A percentile compares a stretch with the other conserved stretches of the same genome.
Evolutionary conservation across 164 flowering plant genomes (phyloP).

Genomic region (Chloranthus sessilifolius): DNA sequence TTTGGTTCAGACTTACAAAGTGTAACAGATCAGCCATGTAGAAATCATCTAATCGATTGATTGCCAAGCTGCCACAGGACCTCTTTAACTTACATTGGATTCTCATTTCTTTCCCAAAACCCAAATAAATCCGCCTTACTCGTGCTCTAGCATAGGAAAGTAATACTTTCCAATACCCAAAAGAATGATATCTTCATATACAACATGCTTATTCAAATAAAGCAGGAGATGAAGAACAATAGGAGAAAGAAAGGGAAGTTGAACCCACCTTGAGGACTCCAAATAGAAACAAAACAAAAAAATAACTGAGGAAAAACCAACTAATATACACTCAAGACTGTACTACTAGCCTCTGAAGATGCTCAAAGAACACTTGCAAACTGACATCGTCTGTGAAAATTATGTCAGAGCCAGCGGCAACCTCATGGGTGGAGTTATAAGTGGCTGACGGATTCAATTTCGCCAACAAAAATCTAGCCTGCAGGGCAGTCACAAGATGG

Average conservation of each 20-base stretch:
- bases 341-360: slow-evolving; percentile 91
- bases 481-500: too few relatives aligned
- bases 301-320: slow-evolving; percentile 5
- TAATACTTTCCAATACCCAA: slow-evolving; percentile 7
- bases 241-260: neutral
- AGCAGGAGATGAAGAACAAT: slow-evolving; percentile 4
- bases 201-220: slow-evolving; percentile 6
- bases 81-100: neutral
- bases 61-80: neutral
- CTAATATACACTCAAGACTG: slow-evolving; percentile 44
- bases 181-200: slow-evolving; percentile 9
- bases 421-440: slow-evolving; percentile 61
- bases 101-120: slow-evolving; percentile 10
- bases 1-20: too few relatives aligned
- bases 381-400: slow-evolving; percentile 96
- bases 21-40: too few relatives aligned
- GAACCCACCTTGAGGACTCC: neutral
- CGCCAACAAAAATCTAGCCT: slow-evolving; percentile 91
- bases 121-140: slow-evolving; percentile 6
- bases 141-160: slow-evolving; percentile 10
- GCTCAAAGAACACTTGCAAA: slow-evolving; percentile 89
- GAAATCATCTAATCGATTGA: neutral
- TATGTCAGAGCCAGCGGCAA: slow-evolving; percentile 77
- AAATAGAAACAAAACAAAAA: neutral
- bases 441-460: slow-evolving; percentile 93